Base-by-base conservation (phyloP, 2,329 filamentous ascomycete species). In the Aspergillus quadricinctus region DNA sequence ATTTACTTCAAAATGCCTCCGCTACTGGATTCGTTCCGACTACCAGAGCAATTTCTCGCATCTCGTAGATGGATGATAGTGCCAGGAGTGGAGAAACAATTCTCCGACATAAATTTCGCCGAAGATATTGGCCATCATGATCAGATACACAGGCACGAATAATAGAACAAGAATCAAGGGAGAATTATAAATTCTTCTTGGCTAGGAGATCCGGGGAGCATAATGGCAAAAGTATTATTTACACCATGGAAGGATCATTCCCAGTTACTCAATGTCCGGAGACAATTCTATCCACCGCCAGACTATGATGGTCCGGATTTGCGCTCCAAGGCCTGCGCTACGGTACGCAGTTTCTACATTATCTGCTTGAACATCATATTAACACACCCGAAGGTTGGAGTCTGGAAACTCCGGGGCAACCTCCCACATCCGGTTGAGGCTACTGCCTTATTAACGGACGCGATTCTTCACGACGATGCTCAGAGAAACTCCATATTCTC, bases 391-490 rank as follows among this genome's bases (percentile, higher is more conserved):
- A 1, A 78, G 76, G 73, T 78, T n/a, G 71, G 66, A 55, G 72
- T 69, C 1, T 78, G 76, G 76, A 78, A 78, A 56, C 48, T 76
- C 23, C 72, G 75, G 40, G 76, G 75, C 19, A 76, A 73, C 61
- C 66, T 78, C 3, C 76, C 76, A 8, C 76, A 78, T 59, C 65
- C 75, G 11, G 72, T 78, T n/a, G 76, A 78, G 59, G 74, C 76
- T 1, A 78, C 76, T 0, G 76, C 76, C 6, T 64, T 78, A 10
- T 66, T 78, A 55, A 78, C 75, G 11, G 76, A 78, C 64, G 76
- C 77, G 3, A 75, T 78, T 54, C 63, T 78, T 25, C 74, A 76
- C 52, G 76, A 78, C 60, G 69, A 77, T 61, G 66, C 71, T 14
- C 58, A 62, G 52, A 69, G 66, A 46, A 76, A 75, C 49, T 77